phyloP scores from a whole-genome alignment of 768 basidiomycete species.

The Pleurotus citrinopileatus region DNA sequence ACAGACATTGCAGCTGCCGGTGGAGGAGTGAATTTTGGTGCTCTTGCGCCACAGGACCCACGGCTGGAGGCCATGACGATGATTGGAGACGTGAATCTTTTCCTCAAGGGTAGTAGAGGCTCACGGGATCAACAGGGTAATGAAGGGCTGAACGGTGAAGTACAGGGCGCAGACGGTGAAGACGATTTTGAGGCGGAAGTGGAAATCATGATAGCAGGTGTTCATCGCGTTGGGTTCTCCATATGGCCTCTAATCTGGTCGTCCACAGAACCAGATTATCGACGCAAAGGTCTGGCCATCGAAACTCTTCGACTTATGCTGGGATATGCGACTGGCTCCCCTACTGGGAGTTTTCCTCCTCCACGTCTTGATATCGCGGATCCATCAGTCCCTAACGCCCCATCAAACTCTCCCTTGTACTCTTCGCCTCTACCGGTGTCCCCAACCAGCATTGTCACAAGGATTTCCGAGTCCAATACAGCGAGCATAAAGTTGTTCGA shows the following conservation, averaged over 20 bases:
- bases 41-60: slow-evolving; percentile 28
- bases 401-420: slow-evolving; percentile 15
- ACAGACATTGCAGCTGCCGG: slow-evolving; percentile 8
- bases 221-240: slow-evolving; percentile 12
- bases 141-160: too few species aligned
- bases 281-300: slow-evolving; percentile 64
- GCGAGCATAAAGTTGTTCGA: slow-evolving; percentile 73
- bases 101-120: slow-evolving; percentile 50
- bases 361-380: slow-evolving; percentile 3
- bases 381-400: slow-evolving; percentile 7
- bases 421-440: slow-evolving; percentile 40
- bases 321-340: slow-evolving; percentile 57
- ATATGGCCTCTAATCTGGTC: background rate
- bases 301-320: slow-evolving; percentile 67
- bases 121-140: too few species aligned
- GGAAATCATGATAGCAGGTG: slow-evolving; percentile 93
- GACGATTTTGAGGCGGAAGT: slow-evolving; percentile 70
- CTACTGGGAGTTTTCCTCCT: slow-evolving; percentile 22
- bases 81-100: slow-evolving; percentile 93
- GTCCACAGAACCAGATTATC: slow-evolving; percentile 56
- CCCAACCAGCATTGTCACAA: slow-evolving; percentile 53
- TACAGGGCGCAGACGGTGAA: slow-evolving; percentile 28
- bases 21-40: background rate
- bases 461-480: slow-evolving; percentile 67
- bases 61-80: slow-evolving; percentile 46